Evolutionary conservation across 305 asterid species (phyloP).

Genomic region (Fraxinus albicans): DNA sequence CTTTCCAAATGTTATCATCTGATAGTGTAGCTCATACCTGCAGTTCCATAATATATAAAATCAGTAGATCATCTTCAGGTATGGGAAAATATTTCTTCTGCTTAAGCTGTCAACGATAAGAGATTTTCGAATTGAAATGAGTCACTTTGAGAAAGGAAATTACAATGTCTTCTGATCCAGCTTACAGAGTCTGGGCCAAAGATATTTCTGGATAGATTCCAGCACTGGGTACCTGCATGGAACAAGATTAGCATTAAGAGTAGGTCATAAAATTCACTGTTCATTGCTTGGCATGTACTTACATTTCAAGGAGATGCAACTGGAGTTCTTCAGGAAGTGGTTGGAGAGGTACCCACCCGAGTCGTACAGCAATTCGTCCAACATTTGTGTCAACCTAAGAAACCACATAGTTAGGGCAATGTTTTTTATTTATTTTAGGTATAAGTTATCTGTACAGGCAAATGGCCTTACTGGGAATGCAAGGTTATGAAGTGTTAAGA

Average conservation of each 20-base stretch:
- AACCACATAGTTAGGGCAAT: slow-evolving; percentile 25
- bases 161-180: slow-evolving; percentile 89
- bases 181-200: slow-evolving; percentile 94
- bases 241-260: slow-evolving; percentile 28
- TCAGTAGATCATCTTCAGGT: slow-evolving; percentile 27
- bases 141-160: slow-evolving; percentile 21
- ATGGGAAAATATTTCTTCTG: slow-evolving; percentile 16
- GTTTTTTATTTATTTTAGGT: slow-evolving; percentile 17
- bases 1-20: slow-evolving; percentile 98
- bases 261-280: slow-evolving; percentile 13
- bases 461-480: slow-evolving; percentile 82
- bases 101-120: not conserved
- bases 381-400: slow-evolving; percentile 96
- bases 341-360: slow-evolving; percentile 99
- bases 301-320: slow-evolving; percentile 91
- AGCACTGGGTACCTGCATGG: slow-evolving; percentile 73
- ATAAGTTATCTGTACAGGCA: slow-evolving; percentile 23
- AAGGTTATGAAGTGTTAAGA: slow-evolving; percentile 80
- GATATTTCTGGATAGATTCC: slow-evolving; percentile 84
- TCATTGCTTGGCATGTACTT: slow-evolving; percentile 37
- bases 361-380: slow-evolving; percentile 93
- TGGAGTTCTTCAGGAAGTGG: slow-evolving; percentile 95
- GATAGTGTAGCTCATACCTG: slow-evolving; percentile 98
- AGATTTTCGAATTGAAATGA: not conserved
- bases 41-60: slow-evolving; percentile 28